Percentiles rank a stretch among this genome's conserved stretches.
Evolutionary conservation across 2,329 filamentous ascomycete genomes (phyloP).

Genomic region (Colletotrichum acutatum): DNA sequence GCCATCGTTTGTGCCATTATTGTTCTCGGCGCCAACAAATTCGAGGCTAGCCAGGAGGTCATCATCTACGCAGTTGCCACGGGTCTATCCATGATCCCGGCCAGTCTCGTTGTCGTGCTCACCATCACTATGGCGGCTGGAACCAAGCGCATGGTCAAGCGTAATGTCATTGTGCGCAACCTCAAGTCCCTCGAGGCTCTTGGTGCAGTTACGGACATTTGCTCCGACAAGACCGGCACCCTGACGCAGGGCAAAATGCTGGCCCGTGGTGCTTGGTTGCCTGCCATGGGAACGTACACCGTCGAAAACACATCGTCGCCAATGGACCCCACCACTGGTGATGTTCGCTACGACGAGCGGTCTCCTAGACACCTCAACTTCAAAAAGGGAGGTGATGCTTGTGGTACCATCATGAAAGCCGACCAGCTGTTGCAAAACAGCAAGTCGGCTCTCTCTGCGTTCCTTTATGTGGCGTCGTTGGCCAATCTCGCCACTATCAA

Average conservation of each 20-base stretch:
- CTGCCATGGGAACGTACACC: slow-evolving; percentile 65
- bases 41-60: slow-evolving; percentile 65
- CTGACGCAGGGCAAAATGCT: slow-evolving; percentile 74
- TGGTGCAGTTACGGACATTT: slow-evolving; percentile 59
- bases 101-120: slow-evolving; percentile 61
- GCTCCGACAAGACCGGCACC: slow-evolving; percentile 69
- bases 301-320: slow-evolving; percentile 66
- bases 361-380: slow-evolving; percentile 21
- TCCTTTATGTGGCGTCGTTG: slow-evolving; percentile 69
- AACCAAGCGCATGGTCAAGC: slow-evolving; percentile 62
- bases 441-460: slow-evolving; percentile 59
- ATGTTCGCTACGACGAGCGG: slow-evolving; percentile 51
- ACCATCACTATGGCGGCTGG: slow-evolving; percentile 70
- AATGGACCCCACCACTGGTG: slow-evolving; percentile 65
- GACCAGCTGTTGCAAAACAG: slow-evolving; percentile 52
- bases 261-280: slow-evolving; percentile 68
- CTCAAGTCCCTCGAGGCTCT: slow-evolving; percentile 66
- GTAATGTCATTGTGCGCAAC: slow-evolving; percentile 64
- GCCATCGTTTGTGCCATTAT: slow-evolving; percentile 77
- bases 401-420: slow-evolving; percentile 40
- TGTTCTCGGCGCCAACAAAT: slow-evolving; percentile 72
- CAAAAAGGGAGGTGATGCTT: slow-evolving; percentile 36
- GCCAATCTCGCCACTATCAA: slow-evolving; percentile 64
- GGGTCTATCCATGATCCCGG: slow-evolving; percentile 62
- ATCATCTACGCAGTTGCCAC: slow-evolving; percentile 65